Evolutionary conservation across 2,329 filamentous ascomycete genomes (phyloP), one percentile per base, ranked within the genome.

Genomic region (Davidsoniella neocaledoniae): DNA sequence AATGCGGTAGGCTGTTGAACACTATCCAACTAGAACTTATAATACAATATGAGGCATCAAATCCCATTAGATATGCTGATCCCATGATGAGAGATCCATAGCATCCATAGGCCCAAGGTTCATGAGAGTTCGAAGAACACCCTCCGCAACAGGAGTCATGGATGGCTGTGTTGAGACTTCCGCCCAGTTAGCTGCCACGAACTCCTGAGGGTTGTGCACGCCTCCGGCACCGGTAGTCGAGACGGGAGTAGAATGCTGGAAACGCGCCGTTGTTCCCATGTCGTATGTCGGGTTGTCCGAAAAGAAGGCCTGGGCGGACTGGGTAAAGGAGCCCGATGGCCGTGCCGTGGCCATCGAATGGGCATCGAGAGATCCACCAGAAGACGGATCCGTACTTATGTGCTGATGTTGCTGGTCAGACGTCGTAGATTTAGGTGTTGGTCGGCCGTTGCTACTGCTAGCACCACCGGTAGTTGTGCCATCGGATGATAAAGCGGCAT

Each of bases 81-180:
- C 70, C 72, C 72, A 74, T 29, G 65, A 61, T 14, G 63, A 65
- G 52, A 73, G 61, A 55, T 76, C 74, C 71, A 80, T 76, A 9
- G 70, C 69, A 55, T 79, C 75, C 68, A 80, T 75, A 0, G 73
- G 67, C 6, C 71, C 71, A 64, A 78, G 70, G 49, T 69, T 72
- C 69, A 77, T 74, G 50, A 79, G 62, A 7, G 73, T 70, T 51
- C 72, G 65, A 43, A 79, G 61, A 41, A 79, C 68, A 0, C 74
- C 74, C 45, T 79, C 74, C 0, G 73, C 69, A 12, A 76, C 69
- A 4, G 72, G 72, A 17, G 72, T 71, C 63, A 77, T 71, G 7
- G 66, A 69, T 16, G 66, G 61, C 48, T 69, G 66, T 17, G 62
- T 63, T 39, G 62, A 56, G 29, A 69, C 57, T 43, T 67, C 61